Evolutionary conservation across 805 yeast genomes (phyloP), one percentile per base, ranked within the genome.

Genomic region (Scheffersomyces lignosus): DNA sequence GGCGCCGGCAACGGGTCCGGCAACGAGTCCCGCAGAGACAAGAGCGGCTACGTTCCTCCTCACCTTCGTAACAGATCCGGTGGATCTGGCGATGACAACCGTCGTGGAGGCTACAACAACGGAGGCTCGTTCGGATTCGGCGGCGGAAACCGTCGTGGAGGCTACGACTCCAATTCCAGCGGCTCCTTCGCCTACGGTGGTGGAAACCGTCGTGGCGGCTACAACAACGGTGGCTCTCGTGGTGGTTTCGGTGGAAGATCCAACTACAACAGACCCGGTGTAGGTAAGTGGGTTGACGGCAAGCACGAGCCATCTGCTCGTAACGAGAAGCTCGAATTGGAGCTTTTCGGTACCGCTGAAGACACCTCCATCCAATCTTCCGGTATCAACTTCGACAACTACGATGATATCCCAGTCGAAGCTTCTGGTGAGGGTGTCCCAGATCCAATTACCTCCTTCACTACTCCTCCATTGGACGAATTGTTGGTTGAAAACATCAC

Each of bases 331-430:
- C 55, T 82, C 49, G 99, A 93, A 71, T 52, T 73, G 39, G 89
- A 87, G 56, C 73, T 93, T 45, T 95, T 86, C 54, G 99, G 99
- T 56, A 71, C 76, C 33, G 75, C 75, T 36, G 87, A 82, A 37
- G 95, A 82, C 55, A 75, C 88, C 52, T 56, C 61, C 27, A 80
- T 82, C 72, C 96, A 87, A 73, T 81, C 95, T 36, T 85, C 96
- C 26, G 99, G 99, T 77, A 93, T 93, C 70, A 93, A 93, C 73
- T 93, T 93, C 59, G 99, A 95, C 67, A 89, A 87, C 75, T 93
- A 93, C 68, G 99, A 93, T 64, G 98, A 95, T 42, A 93, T 93
- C 48, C 99, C 99, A 43, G 97, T 93, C 46, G 98, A 93, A 70
- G 99, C 97, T 33, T 70, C 95, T 33, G 99, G 99, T 70, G 84